phyloP scores from a whole-genome alignment of 1,284 basidiomycete genomes.

The Trametes polyzona region DNA sequence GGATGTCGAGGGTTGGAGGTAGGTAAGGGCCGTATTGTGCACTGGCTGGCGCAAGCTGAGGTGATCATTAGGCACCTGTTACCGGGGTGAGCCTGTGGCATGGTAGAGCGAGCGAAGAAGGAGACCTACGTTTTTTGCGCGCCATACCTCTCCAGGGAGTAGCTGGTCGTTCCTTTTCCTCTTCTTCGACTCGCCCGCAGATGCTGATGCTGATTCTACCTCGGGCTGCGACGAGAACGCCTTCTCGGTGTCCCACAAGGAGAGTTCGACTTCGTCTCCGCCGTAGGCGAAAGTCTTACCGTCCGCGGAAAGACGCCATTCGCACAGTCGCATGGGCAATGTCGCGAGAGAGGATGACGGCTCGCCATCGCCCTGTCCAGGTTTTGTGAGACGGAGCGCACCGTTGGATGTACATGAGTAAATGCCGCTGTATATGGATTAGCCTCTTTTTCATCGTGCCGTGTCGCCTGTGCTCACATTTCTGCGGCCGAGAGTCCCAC shows the following conservation, averaged over 20 bases:
- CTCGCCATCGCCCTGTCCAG: conserved; percentile 33
- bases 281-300: conserved; percentile 74
- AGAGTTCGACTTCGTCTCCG: conserved; percentile 88
- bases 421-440: conserved; percentile 43
- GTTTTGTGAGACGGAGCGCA: conserved; percentile 55
- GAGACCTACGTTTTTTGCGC: conserved; percentile 70
- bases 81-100: background rate
- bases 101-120: background rate
- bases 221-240: conserved; percentile 51
- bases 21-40: conserved; percentile 72
- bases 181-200: conserved; percentile 53
- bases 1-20: conserved; percentile 49
- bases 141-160: conserved; percentile 76
- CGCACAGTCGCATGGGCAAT: conserved; percentile 66
- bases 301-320: conserved; percentile 65
- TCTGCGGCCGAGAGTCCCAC: conserved; percentile 58
- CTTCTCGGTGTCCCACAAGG: conserved; percentile 77
- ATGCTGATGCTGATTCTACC: conserved; percentile 6
- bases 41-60: conserved; percentile 83
- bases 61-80: conserved; percentile 75
- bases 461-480: conserved; percentile 40
- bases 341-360: conserved; percentile 33
- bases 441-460: background rate
- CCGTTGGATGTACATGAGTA: conserved; percentile 78
- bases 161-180: conserved; percentile 69